Conservation (phyloP, 805 yeast genomes). For the Candida boidinii region DNA sequence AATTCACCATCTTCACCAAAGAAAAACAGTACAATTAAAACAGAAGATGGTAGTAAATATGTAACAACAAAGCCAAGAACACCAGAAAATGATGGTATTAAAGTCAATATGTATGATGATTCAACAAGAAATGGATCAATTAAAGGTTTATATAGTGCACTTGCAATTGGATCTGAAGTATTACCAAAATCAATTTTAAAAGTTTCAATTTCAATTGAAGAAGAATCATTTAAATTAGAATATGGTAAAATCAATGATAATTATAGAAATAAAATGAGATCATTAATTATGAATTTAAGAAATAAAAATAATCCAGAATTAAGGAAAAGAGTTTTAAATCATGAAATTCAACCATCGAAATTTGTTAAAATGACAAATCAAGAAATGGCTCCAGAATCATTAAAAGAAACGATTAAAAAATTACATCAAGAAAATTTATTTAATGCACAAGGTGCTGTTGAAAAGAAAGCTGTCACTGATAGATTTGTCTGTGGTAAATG, state of each 20-base stretch:
- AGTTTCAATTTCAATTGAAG: constrained; percentile 66
- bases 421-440: constrained; percentile 83
- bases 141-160: constrained; percentile 77
- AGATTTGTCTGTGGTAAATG: constrained; percentile 97
- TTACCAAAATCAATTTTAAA: constrained; percentile 44
- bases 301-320: constrained; percentile 86
- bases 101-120: constrained; percentile 61
- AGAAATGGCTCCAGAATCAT: constrained; percentile 90
- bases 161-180: constrained; percentile 68
- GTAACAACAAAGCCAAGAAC: constrained; percentile 56
- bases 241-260: constrained; percentile 46
- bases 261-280: constrained; percentile 78
- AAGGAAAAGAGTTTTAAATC: constrained; percentile 55
- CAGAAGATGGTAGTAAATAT: constrained; percentile 23
- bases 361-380: constrained; percentile 82
- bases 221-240: constrained; percentile 55
- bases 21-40: background rate
- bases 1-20: background rate
- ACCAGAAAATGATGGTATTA: constrained; percentile 74
- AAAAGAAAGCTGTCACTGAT: constrained; percentile 92
- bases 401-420: constrained; percentile 77
- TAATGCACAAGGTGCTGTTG: constrained; percentile 96
- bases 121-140: constrained; percentile 79
- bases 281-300: constrained; percentile 78
- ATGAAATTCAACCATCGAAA: constrained; percentile 56